Evolutionary conservation across 2,329 filamentous ascomycete species (phyloP).

Genomic region (Phaeosphaeriaceae sp.): DNA sequence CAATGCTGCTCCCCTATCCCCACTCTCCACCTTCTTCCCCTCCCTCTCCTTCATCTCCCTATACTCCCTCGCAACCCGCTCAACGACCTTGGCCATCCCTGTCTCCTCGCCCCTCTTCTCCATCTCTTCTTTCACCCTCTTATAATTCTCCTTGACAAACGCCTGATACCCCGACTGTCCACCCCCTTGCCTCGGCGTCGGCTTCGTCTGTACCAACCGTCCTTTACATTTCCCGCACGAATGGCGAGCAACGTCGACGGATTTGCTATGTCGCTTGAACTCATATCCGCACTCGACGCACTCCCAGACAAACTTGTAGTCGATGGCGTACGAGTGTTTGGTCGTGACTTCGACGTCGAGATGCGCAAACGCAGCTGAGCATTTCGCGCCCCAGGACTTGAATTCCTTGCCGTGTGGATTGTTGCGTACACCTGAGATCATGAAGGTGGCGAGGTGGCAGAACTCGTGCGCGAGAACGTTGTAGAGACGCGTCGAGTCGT

Average conservation of each 20-base stretch:
- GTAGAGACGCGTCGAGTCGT: constrained; percentile 73
- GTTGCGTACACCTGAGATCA: constrained; percentile 76
- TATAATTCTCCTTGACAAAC: constrained; percentile 74
- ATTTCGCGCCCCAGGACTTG: constrained; percentile 69
- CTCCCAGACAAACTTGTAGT: constrained; percentile 90
- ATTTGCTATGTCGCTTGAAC: constrained; percentile 85
- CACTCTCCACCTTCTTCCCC: constrained; percentile 1
- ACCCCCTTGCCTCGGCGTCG: constrained; percentile 65
- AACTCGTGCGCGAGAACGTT: constrained; percentile 97
- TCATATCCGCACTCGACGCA: constrained; percentile 73
- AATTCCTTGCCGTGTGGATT: constrained; percentile 86
- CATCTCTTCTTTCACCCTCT: constrained; percentile 47
- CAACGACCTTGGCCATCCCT: constrained; percentile 70
- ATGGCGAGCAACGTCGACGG: constrained; percentile 75
- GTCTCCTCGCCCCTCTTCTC: constrained; percentile 61
- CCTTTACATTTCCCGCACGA: constrained; percentile 79
- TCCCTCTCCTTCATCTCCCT: constrained; percentile 54
- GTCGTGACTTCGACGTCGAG: constrained; percentile 81
- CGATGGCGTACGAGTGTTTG: constrained; percentile 87
- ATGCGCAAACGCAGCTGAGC: constrained; percentile 64
- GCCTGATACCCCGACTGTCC: constrained; percentile 59
- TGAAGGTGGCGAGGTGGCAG: constrained; percentile 92
- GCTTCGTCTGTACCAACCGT: constrained; percentile 77
- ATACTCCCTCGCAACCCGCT: constrained; percentile 69
- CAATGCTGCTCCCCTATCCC: constrained; percentile 17